A percentile compares a stretch with the other conserved stretches of the same genome.
These are phyloP conservation scores for Diplodia seriata DNA, from an alignment of 2,329 filamentous ascomycete genomes.

Conservation along the genomic window DNA sequence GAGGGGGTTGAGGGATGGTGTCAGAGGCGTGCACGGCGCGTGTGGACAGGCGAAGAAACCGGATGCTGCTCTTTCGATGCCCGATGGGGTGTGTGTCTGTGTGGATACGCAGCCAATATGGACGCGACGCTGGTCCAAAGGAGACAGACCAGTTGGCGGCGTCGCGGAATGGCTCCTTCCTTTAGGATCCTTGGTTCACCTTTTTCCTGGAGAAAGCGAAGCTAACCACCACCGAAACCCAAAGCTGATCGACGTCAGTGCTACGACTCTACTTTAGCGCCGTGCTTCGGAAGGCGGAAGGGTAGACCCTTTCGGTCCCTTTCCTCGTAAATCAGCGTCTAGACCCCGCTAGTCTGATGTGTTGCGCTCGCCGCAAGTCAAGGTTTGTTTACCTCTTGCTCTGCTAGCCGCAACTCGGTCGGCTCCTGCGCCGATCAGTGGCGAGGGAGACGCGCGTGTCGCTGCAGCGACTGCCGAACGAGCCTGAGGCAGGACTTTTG, in stretches of 20 bases:
- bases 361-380: not conserved
- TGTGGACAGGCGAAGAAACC: not conserved
- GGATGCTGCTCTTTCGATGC: not conserved
- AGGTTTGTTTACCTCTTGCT: slow-evolving; percentile 24
- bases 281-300: slow-evolving; percentile 23
- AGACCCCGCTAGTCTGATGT: slow-evolving; percentile 3
- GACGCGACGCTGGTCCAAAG: not conserved
- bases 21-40: not conserved
- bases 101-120: not conserved
- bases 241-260: slow-evolving; percentile 1
- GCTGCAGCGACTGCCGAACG: not conserved
- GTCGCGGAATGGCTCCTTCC: not conserved
- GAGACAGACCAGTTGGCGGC: not conserved
- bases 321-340: slow-evolving; percentile 9
- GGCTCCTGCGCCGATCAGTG: slow-evolving; percentile 21
- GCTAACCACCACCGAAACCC: not conserved
- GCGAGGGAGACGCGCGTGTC: slow-evolving; percentile 17
- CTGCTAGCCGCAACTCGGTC: slow-evolving; percentile 2
- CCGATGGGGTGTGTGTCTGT: not conserved
- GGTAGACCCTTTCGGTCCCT: slow-evolving; percentile 20
- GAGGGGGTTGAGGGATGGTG: not conserved
- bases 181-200: not conserved
- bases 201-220: slow-evolving; percentile 11
- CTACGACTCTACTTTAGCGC: not conserved
- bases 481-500: slow-evolving; percentile 3